Evolutionary conservation across 73 alveolate species (phyloP), one percentile per base, ranked within the genome.

Genomic region (Paramecium tetraurelia): DNA sequence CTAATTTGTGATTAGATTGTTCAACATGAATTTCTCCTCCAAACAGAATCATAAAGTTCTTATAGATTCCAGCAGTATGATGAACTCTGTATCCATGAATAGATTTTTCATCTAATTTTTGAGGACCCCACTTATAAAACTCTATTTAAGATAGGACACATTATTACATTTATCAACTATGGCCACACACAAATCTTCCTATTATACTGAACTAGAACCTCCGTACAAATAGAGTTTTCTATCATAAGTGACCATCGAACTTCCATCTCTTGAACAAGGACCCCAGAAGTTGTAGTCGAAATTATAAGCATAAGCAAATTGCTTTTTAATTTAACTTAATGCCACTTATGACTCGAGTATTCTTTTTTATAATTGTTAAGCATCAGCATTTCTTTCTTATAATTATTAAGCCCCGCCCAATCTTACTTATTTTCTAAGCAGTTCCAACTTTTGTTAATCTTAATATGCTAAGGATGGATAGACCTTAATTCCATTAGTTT

Each of bases 51-150:
- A 80, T 80, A 80, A 11, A 38, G 10, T 22, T 43, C 24, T 43
- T 80, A 80, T 80, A 48, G 9, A 80, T 43, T 31, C 90, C 57
- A 20, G 90, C 90, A 40, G 77, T 31, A 43, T 80, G 90, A 80
- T 80, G 90, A 22, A 48, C 75, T 24, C 90, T 40, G 29, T 48
- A 80, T 80, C 90, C 90, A 46, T 40, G 27, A n/a, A 72, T 40
- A 16, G 59, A 21, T 46, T 80, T 80, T 21, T 80, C 90, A 22
- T 80, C 90, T 24, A 80, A 48, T 46, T 80, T 80, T 40, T 31
- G 10, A 44, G 90, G 72, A 43, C 38, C 20, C 90, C 90, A 80
- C 46, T 80, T 80, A 24, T 80, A 80, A 63, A 80, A 80, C 43
- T 80, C 84, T 63, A 63, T 16, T 59, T 27, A 4, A 2, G 2